Percentiles rank a stretch among this genome's conserved stretches.
Conservation (phyloP, 108 stramenopile genomes). For the Nannochloropsis oceanica region DNA sequence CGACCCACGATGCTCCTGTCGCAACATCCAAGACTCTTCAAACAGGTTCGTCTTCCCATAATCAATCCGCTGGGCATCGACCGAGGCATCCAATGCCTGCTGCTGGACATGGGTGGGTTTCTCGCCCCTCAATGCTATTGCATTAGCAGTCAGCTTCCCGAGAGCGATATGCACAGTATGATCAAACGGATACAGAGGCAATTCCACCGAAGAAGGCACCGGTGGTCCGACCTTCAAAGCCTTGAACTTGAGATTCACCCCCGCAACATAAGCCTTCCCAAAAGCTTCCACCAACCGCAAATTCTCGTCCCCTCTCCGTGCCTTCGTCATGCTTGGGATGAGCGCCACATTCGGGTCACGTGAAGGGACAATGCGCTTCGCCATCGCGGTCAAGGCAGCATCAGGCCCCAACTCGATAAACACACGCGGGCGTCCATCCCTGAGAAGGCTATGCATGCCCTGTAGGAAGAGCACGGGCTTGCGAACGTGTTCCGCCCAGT, state of each 20-base stretch:
- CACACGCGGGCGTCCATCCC: neutral
- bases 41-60: neutral
- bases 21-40: neutral
- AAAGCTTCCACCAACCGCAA: neutral
- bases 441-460: neutral
- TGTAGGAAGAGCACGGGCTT: neutral
- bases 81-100: neutral
- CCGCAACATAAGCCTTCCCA: neutral
- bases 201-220: neutral
- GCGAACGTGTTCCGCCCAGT: neutral
- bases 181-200: neutral
- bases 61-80: neutral
- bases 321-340: neutral
- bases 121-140: neutral
- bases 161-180: neutral
- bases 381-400: neutral
- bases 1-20: neutral
- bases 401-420: neutral
- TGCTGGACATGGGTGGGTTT: neutral
- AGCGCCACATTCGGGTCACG: neutral
- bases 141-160: neutral
- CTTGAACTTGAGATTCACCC: neutral
- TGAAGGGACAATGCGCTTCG: neutral
- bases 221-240: neutral
- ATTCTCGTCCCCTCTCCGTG: neutral